Conservation (phyloP, 2,329 filamentous ascomycete genomes). For the Pseudodiploospora longispora region DNA sequence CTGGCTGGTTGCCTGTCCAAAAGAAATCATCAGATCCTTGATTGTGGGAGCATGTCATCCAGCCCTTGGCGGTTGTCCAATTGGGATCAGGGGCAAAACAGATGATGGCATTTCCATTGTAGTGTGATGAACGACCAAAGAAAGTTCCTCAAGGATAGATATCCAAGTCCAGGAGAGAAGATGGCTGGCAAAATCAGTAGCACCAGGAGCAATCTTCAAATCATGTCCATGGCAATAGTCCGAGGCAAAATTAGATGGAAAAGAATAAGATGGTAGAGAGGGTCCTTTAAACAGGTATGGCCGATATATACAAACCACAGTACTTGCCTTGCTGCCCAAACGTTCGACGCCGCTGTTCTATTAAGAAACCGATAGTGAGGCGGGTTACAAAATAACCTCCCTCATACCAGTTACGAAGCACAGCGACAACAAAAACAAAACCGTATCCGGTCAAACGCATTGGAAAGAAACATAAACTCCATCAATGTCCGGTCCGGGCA, state of each 20-base stretch:
- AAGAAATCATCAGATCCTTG: no score
- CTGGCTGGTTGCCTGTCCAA: no score
- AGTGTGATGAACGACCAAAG: no score
- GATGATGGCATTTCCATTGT: no score
- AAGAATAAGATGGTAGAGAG: not conserved
- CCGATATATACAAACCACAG: constrained; percentile 45
- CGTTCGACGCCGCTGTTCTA: constrained; percentile 25
- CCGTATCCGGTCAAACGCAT: constrained; percentile 21
- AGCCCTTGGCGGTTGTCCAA: no score
- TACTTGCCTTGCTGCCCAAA: constrained; percentile 48
- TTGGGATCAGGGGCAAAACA: no score
- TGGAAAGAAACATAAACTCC: constrained; percentile 17
- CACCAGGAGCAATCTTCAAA: not conserved
- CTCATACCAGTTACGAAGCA: constrained; percentile 8
- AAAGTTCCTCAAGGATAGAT: no score
- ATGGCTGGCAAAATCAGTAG: no score
- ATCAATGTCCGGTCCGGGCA: constrained; percentile 25
- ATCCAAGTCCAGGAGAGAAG: no score
- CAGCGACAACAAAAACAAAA: constrained; percentile 12
- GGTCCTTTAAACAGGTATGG: constrained; percentile 18
- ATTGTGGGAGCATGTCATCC: no score
- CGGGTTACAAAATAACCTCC: constrained; percentile 11
- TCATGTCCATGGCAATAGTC: not conserved
- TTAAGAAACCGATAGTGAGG: constrained; percentile 13
- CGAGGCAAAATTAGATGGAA: not conserved